Evolutionary conservation across 768 basidiomycete genomes (phyloP), one percentile per base, ranked within the genome.

Genomic region (Rhizopogon sp.): DNA sequence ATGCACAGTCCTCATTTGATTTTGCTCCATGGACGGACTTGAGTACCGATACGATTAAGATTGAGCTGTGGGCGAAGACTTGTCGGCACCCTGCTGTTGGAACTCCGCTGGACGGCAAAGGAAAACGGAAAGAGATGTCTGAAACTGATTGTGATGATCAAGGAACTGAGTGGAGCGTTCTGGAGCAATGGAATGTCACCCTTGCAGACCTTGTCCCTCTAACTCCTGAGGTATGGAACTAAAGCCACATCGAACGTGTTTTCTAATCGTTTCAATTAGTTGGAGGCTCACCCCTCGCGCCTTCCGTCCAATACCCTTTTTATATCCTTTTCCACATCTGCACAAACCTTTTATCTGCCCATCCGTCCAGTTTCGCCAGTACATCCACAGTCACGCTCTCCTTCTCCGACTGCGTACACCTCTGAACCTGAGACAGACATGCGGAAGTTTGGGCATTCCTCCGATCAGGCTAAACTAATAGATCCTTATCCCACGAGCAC

Each of bases 261-360:
- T 41, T 52, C 43, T 22, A 28, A 57, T 47, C 5, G 22, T 31
- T 52, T 50, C 37, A 20, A 43, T 13, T 62, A 79, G 79, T 57
- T 74, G 35, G 71, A 72, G 47, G 56, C 63, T n/a, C 67, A 75
- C 54, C 66, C 72, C 1, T 77, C 62, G 51, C 74, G 74, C 46
- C 68, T 93, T 31, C 84, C 89, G 1, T 85, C 84, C 14, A 94
- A 94, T 63, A 83, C 88, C 2, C 74, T 92, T 7, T 70, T 93
- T 14, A 58, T 93, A 42, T 76, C 80, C 14, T 76, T 93, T 51
- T 74, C 81, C 13, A 86, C 87, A 7, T 79, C 78, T 16, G 81
- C 79, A 5, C 72, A 79, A 60, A 74, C 73, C n/a, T 85, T 82
- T 60, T 87, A 83, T 69, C 64, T 86, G 22, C 81, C 84, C 20